Base-by-base conservation (phyloP, 2,329 filamentous ascomycete genomes). In the Pseudopithomyces maydicus region DNA sequence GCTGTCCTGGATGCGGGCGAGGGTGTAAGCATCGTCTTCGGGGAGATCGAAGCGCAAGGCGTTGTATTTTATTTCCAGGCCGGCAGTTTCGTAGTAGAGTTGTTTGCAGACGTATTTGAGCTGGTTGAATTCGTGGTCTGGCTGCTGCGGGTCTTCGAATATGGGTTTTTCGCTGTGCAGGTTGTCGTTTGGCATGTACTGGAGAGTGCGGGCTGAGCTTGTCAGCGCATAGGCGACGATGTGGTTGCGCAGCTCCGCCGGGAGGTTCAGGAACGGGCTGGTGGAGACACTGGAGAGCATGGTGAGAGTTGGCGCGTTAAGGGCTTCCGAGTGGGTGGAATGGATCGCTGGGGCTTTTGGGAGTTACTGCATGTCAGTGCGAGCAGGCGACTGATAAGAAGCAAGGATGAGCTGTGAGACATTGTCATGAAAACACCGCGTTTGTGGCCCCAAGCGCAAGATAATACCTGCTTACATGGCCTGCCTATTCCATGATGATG, bases 41-140 rank as follows among this genome's bases (percentile, higher is more conserved):
- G 47, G 47, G 15, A 50, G 35, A 7, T 50, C 47, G 47, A 50
- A 50, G 47, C 36, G 36, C 15, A 54, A 22, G 2, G 47, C 19
- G 22, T 51, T 46, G 17, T 44, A 19, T 8, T 49, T 33, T 17
- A 55, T 10, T 32, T 55, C 45, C 11, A 55, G 45, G 52, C 45
- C 45, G 17, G 35, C 17, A 11, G 45, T 55, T 32, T 55, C 52
- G 44, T 17, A 2, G 35, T 48, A 42, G 36, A 55, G 38, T 38
- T 49, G 45, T 19, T 17, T 26, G 38, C 52, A 43, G 17, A 22
- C 26, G 45, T 49, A 55, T 43, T 55, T 55, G 38, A 55, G 52
- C 23, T 55, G 52, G 39, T 55, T 55, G 44, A 49, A 41, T 36
- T 36, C 45, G 19, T n/a, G 36, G 35, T 15, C 22, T 22, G 20